phyloP scores from a whole-genome alignment of 2,329 filamentous ascomycete genomes.

The Fusarium sublunatum region DNA sequence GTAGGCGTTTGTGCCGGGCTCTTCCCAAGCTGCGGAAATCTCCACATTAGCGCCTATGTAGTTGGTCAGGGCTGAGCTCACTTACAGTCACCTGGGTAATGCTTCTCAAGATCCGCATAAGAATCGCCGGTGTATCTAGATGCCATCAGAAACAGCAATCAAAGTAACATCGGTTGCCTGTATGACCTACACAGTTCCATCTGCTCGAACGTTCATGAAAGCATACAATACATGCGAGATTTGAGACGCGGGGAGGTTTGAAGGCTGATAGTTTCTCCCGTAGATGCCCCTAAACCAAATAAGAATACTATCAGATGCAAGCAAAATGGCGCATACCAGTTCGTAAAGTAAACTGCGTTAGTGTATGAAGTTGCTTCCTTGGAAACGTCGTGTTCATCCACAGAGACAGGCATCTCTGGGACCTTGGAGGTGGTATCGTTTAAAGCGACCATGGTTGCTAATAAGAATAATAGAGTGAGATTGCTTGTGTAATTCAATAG shows the following conservation, averaged over 20 bases:
- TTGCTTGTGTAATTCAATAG: no score
- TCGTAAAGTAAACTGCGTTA: conserved; percentile 34
- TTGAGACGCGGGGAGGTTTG: conserved; percentile 74
- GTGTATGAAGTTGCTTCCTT: conserved; percentile 7
- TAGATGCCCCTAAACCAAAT: conserved; percentile 71
- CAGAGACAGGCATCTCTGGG: neutral
- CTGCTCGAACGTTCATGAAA: conserved; percentile 78
- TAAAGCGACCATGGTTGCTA: no score
- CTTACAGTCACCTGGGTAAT: conserved; percentile 37
- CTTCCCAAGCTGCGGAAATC: conserved; percentile 55
- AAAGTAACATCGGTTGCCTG: rapidly evolving
- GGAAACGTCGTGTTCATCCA: neutral
- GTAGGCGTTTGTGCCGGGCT: conserved; percentile 75
- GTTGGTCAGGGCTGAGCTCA: no score
- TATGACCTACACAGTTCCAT: conserved; percentile 73
- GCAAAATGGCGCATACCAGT: conserved; percentile 16
- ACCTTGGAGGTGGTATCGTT: no score
- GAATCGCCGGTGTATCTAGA: conserved; percentile 30
- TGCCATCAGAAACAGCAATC: neutral
- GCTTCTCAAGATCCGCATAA: conserved; percentile 36
- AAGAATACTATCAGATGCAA: neutral
- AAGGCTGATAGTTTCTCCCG: conserved; percentile 76
- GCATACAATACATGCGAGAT: conserved; percentile 82
- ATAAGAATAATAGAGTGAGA: no score
- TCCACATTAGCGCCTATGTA: neutral